A percentile compares a stretch with the other conserved stretches of the same genome.
Evolutionary conservation across 2,329 filamentous ascomycete species (phyloP).

Genomic region (Coniochaeta pulveracea): DNA sequence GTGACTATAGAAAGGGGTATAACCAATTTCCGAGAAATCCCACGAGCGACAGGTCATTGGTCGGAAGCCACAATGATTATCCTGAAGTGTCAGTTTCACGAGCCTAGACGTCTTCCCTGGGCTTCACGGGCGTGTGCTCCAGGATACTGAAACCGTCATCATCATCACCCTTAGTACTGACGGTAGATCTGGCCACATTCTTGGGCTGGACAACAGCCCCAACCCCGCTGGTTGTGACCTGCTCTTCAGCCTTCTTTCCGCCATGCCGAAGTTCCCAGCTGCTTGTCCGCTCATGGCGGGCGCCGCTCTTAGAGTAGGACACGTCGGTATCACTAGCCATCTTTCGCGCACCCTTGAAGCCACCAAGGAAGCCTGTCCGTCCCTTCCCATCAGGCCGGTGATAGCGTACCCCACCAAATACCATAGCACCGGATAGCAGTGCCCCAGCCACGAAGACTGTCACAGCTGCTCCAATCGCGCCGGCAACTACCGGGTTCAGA

Average conservation of each 20-base stretch:
- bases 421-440: conserved; percentile 10
- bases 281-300: conserved; percentile 31
- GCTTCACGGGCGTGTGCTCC: conserved; percentile 23
- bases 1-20: too few relatives aligned
- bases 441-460: conserved; percentile 21
- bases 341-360: conserved; percentile 34
- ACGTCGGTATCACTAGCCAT: conserved; percentile 31
- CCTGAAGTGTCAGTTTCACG: too few relatives aligned
- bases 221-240: conserved; percentile 4
- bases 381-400: conserved; percentile 8
- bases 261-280: conserved; percentile 35
- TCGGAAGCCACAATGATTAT: too few relatives aligned
- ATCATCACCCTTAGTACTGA: conserved; percentile 12
- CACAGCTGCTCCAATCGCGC: conserved; percentile 32
- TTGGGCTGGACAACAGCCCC: conserved; percentile 10
- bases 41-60: too few relatives aligned
- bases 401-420: conserved; percentile 16
- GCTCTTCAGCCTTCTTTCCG: conserved; percentile 2
- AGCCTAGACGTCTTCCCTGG: conserved; percentile 28
- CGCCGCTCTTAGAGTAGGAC: conserved; percentile 24
- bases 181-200: conserved; percentile 6
- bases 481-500: conserved; percentile 25
- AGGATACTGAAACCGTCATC: conserved; percentile 25
- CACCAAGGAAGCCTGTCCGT: conserved; percentile 15
- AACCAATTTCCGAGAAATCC: too few relatives aligned